Base-by-base conservation (phyloP, 805 yeast genomes). In the Candida peoriensis region DNA sequence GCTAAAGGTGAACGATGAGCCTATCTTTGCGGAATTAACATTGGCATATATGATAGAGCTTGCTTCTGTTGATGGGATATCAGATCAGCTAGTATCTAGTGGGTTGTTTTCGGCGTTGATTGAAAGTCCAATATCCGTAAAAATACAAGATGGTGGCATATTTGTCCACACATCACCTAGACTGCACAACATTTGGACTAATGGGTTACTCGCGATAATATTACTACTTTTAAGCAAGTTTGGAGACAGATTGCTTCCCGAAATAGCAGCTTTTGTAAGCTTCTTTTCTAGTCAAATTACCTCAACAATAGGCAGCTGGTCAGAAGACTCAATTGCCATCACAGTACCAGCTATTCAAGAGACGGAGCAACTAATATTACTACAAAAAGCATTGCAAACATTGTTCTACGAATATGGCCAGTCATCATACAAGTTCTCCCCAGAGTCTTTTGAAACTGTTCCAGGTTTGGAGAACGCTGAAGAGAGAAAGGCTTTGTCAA, bases 141-240 rank as follows among this genome's bases (percentile, higher is more conserved):
- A 68, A 2, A 74, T 89, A 26, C 86, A 81, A 51, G 63, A 68
- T 5, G 95, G 95, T 1, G 70, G 70, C 7, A 58, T 85, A 3
- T 62, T 67, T 11, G 70, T 83, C 2, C 67, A 66, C 24, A 50
- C 59, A 1, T 56, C 74, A 4, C 71, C 84, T 1, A 71, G 73
- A 31, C 58, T 83, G 39, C 90, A 88, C 54, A 69, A 73, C 34
- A 63, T 84, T n/a, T 89, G 97, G 97, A 72, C 77, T n/a, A 77
- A 80, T 48, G 95, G 96, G 1, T 59, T 89, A 13, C 63, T 89
- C 20, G 78, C 93, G 0, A 73, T 85, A 5, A 61, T 82, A 15
- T 60, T 85, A 32, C 63, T 74, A 1, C 57, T 85, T 12, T 52
- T 86, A 25, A 67, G 78, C 19, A 72, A 69, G 32, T 74, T 87